Evolutionary conservation across 495 filamentous ascomycete species (phyloP), one percentile per base, ranked within the genome.

Genomic region (Annulohypoxylon moriforme): DNA sequence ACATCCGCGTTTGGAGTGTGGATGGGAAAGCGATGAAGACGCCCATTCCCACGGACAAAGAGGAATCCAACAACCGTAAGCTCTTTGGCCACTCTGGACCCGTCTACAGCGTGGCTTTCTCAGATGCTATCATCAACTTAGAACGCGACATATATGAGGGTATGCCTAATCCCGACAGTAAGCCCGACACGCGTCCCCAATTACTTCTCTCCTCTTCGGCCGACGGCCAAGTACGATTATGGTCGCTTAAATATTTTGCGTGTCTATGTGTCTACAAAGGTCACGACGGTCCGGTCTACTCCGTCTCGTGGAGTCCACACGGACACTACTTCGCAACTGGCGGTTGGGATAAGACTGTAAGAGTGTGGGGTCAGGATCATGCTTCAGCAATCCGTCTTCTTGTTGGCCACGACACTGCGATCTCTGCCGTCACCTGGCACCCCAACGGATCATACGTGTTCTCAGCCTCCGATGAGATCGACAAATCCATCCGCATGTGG

Each of bases 401-500:
- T 74, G 91, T 92, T 11, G 96, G 96, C 4, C 96, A 99, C 77
- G 93, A 98, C 62, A 91, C 91, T 36, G 89, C 92, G 73, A 93
- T 97, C 24, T 95, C 96, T 69, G 87, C 87, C 42, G 83, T 98
- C 20, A 87, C 89, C 14, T 99, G 94, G 85, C 96, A 99, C 74
- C 94, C 95, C 1, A 99, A 98, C 77, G 92, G 91, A 6, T 88
- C 90, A 4, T 98, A 98, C 70, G 81, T 97, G 53, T 97, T 98
- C 81, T 97, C 96, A 1, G 93, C 91, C 0, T 94, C 92, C 55
- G 86, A 88, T 59, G 81, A 85, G 64, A 90, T 85, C 49, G 96
- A 99, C 79, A 93, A 93, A 80, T 94, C 94, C 0, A 93, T 98
- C 20, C 90, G 96, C 18, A 98, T 99, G 94, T 99, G 96, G 95